Evolutionary conservation across 176 grass and related monocot species (phyloP).

Genomic region (Aegilops speltoides): DNA sequence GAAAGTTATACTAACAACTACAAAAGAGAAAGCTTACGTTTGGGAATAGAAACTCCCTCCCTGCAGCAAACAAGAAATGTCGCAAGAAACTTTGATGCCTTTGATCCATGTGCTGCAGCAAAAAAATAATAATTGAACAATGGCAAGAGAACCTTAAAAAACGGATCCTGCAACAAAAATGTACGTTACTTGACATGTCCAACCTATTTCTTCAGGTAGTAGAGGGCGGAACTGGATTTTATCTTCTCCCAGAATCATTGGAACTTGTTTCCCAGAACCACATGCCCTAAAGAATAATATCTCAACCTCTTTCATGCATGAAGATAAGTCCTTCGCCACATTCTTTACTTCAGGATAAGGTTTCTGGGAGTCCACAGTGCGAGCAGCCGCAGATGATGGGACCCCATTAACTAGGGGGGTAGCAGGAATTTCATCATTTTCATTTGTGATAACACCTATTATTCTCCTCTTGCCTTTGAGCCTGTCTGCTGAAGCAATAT

Average conservation of each 20-base stretch:
- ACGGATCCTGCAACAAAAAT: slow-evolving; percentile 16
- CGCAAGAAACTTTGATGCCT: slow-evolving; percentile 43
- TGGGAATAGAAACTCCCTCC: slow-evolving; percentile 53
- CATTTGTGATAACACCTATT: neutral
- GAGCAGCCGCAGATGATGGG: neutral
- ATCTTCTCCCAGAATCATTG: slow-evolving; percentile 60
- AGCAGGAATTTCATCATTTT: neutral
- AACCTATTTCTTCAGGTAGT: slow-evolving; percentile 64
- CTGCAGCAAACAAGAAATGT: slow-evolving; percentile 45
- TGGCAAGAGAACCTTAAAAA: neutral
- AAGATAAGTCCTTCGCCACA: slow-evolving; percentile 31
- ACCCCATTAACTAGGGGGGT: neutral
- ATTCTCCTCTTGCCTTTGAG: neutral
- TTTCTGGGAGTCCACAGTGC: slow-evolving; percentile 28
- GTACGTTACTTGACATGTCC: neutral
- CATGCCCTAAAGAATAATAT: slow-evolving; percentile 57
- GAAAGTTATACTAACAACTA: neutral
- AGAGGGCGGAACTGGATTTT: slow-evolving; percentile 61
- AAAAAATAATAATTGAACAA: neutral
- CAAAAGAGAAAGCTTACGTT: slow-evolving; percentile 32
- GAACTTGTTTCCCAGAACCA: slow-evolving; percentile 62
- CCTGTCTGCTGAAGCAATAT: neutral
- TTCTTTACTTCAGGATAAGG: neutral
- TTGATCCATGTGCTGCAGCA: slow-evolving; percentile 45
- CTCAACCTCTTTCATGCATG: slow-evolving; percentile 61